Conservation (phyloP, 805 yeast species). For the Yamadazyma nakazawae region DNA sequence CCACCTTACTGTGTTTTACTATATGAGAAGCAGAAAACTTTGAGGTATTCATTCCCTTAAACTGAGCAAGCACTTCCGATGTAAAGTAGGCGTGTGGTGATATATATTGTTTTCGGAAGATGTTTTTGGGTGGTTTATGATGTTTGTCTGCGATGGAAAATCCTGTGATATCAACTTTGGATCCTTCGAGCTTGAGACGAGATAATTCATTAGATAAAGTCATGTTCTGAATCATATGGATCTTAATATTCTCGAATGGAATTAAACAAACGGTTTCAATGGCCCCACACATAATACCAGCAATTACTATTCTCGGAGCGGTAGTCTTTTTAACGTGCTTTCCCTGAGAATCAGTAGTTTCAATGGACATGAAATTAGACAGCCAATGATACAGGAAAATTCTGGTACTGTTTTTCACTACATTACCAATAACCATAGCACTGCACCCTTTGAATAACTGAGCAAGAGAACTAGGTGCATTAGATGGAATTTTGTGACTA, state of each 20-base stretch:
- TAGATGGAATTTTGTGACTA: conserved; percentile 34
- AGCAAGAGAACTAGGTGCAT: conserved; percentile 28
- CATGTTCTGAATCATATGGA: conserved; percentile 73
- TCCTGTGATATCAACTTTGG: conserved; percentile 27
- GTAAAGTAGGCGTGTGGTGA: conserved; percentile 44
- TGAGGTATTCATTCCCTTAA: conserved; percentile 20
- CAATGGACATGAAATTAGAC: conserved; percentile 61
- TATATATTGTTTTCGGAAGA: conserved; percentile 31
- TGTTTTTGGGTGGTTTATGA: conserved; percentile 22
- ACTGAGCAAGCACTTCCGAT: conserved; percentile 28
- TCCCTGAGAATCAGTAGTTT: conserved; percentile 23
- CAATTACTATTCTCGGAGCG: conserved; percentile 79
- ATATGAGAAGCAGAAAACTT: conserved; percentile 19
- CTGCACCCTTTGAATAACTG: conserved; percentile 59
- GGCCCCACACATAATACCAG: conserved; percentile 81
- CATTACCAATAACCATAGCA: conserved; percentile 71
- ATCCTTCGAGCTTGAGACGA: conserved; percentile 16
- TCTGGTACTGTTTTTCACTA: conserved; percentile 69
- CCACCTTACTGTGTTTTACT: conserved; percentile 16
- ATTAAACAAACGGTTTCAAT: conserved; percentile 79
- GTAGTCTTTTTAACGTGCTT: conserved; percentile 55
- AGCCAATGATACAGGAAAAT: conserved; percentile 73
- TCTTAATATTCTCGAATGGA: conserved; percentile 87
- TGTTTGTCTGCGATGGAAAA: conserved; percentile 20
- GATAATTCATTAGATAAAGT: conserved; percentile 26